These are phyloP conservation scores for Amaranthus cruentus DNA, from an alignment of 148 eudicot genomes.

Conservation along the genomic window DNA sequence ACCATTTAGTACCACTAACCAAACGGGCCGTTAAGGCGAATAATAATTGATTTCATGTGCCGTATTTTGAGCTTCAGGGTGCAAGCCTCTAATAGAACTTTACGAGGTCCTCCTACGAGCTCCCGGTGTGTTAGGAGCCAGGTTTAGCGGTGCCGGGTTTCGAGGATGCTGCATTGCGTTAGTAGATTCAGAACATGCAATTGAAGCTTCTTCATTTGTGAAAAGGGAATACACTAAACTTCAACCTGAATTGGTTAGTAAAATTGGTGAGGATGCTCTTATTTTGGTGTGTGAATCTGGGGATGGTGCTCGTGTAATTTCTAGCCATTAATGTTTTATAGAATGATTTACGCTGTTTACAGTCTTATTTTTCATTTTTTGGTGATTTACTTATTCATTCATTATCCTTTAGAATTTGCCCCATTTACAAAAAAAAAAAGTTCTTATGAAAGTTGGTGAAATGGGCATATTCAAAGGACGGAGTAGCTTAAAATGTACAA, in stretches of 20 bases:
- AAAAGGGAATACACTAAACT: conserved; percentile 54
- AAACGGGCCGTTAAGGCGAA: too few species aligned
- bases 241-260: conserved; percentile 62
- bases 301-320: conserved; percentile 67
- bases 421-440: too few species aligned
- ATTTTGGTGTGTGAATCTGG: conserved; percentile 75
- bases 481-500: too few species aligned
- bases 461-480: too few species aligned
- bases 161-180: conserved; percentile 93
- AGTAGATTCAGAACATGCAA: conserved; percentile 58
- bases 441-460: too few species aligned
- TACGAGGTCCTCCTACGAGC: conserved; percentile 72
- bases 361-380: background rate
- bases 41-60: too few species aligned
- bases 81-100: conserved; percentile 81
- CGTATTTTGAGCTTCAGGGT: conserved; percentile 38
- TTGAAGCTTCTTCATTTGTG: conserved; percentile 59
- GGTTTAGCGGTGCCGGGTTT: conserved; percentile 98
- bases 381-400: background rate
- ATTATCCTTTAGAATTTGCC: background rate
- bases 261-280: conserved; percentile 40
- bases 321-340: conserved; percentile 15
- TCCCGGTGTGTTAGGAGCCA: conserved; percentile 81
- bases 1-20: too few species aligned
- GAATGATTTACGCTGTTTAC: background rate